phyloP scores from a whole-genome alignment of 805 yeast species.

The Pichia paraexigua region DNA sequence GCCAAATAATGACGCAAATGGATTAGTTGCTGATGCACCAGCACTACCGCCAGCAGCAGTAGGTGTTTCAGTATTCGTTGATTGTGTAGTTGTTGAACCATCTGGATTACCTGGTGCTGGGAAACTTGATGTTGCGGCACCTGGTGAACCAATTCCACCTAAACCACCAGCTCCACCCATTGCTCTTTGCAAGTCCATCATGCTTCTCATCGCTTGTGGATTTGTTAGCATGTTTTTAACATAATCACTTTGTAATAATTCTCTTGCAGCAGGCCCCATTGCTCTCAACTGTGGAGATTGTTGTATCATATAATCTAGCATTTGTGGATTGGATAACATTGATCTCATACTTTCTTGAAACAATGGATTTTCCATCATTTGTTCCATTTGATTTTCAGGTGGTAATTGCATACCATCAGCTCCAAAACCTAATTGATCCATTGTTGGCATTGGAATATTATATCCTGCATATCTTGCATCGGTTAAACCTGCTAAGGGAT shows the following conservation, averaged over 20 bases:
- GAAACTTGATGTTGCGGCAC: conserved; percentile 28
- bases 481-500: conserved; percentile 86
- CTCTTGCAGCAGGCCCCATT: conserved; percentile 85
- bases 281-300: conserved; percentile 78
- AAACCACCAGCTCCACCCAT: conserved; percentile 28
- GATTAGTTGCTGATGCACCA: conserved; percentile 36
- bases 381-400: conserved; percentile 63
- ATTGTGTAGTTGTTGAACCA: conserved; percentile 14
- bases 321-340: conserved; percentile 79
- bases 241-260: conserved; percentile 75
- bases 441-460: conserved; percentile 70
- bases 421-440: conserved; percentile 57
- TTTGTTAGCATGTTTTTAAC: conserved; percentile 74
- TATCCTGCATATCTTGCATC: conserved; percentile 95
- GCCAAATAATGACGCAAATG: conserved; percentile 35
- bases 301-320: conserved; percentile 73
- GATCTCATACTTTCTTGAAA: conserved; percentile 77
- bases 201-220: conserved; percentile 77
- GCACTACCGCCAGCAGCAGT: conserved; percentile 12
- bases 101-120: conserved; percentile 42
- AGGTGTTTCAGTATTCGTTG: conserved; percentile 6
- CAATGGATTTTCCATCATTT: conserved; percentile 74
- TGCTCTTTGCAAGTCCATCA: conserved; percentile 65
- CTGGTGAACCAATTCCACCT: conserved; percentile 20
- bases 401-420: conserved; percentile 87